Conservation (phyloP, 2,329 filamentous ascomycete genomes). For the Escovopsis sp. region DNA sequence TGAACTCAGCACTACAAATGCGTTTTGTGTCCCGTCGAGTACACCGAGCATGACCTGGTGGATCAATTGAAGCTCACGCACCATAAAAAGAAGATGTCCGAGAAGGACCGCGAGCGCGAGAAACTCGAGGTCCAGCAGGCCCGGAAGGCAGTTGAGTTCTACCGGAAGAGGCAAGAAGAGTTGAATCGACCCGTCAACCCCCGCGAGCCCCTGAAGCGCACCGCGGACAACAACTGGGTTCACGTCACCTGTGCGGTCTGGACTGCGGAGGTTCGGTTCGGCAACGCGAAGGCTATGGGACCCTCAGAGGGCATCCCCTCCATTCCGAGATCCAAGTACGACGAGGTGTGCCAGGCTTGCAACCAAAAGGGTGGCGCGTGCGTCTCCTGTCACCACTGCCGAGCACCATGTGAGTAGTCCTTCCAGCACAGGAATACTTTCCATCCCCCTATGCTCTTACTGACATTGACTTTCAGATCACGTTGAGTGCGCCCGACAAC, state of each 20-base stretch:
- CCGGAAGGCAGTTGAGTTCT: constrained; percentile 63
- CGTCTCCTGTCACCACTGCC: constrained; percentile 65
- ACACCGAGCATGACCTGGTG: constrained; percentile 69
- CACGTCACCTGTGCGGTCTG: constrained; percentile 88
- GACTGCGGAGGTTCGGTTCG: constrained; percentile 87
- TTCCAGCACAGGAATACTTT: no score
- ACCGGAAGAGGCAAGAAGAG: constrained; percentile 68
- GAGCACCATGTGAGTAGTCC: constrained; percentile 28
- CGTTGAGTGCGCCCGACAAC: constrained; percentile 77
- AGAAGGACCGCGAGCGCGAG: constrained; percentile 83
- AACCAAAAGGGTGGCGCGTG: constrained; percentile 63
- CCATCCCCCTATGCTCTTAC: neutral
- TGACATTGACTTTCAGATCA: constrained; percentile 32
- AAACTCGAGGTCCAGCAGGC: constrained; percentile 72
- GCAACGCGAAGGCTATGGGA: constrained; percentile 64
- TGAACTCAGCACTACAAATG: constrained; percentile 73
- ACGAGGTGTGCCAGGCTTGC: constrained; percentile 72
- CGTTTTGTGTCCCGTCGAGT: constrained; percentile 72
- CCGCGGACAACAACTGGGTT: constrained; percentile 95
- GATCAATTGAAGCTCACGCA: constrained; percentile 42
- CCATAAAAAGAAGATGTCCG: constrained; percentile 72
- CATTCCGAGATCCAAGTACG: constrained; percentile 57
- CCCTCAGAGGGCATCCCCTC: constrained; percentile 82
- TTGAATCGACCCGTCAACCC: constrained; percentile 70
- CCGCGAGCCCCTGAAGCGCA: constrained; percentile 82